Conservation (phyloP, 139 green algal species). For the Spirogloea muscicola region DNA sequence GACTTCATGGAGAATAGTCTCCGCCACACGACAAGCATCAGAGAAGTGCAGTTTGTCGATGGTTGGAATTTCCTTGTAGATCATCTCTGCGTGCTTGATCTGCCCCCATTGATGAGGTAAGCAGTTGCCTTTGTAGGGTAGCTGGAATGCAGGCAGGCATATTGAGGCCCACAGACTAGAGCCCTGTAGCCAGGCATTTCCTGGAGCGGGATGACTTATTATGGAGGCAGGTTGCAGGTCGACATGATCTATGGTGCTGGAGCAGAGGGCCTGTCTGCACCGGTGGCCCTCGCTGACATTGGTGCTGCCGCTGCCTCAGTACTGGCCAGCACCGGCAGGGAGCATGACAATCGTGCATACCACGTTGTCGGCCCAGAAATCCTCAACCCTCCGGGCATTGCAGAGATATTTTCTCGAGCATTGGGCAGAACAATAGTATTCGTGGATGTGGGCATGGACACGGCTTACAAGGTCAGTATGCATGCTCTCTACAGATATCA, state of each 20-base stretch:
- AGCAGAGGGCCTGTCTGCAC: background rate
- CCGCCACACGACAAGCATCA: background rate
- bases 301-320: slow-evolving; percentile 10
- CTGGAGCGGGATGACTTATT: no score
- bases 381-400: background rate
- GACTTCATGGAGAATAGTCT: slow-evolving; percentile 33
- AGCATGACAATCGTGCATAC: slow-evolving; percentile 1
- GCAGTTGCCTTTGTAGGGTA: no score
- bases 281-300: slow-evolving; percentile 14
- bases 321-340: background rate
- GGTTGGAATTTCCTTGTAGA: no score
- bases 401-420: background rate
- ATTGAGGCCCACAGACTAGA: no score
- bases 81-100: no score
- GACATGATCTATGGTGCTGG: slow-evolving; percentile 10
- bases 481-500: no score
- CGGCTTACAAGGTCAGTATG: no score
- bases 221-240: no score
- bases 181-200: no score
- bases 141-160: no score
- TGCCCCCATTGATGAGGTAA: no score
- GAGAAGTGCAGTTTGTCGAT: no score
- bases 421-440: slow-evolving; percentile 17
- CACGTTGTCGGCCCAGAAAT: slow-evolving; percentile 3
- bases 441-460: slow-evolving; percentile 12